Evolutionary conservation across 176 grass and related monocot genomes (phyloP).

Genomic region (Puccinellia tenuiflora): DNA sequence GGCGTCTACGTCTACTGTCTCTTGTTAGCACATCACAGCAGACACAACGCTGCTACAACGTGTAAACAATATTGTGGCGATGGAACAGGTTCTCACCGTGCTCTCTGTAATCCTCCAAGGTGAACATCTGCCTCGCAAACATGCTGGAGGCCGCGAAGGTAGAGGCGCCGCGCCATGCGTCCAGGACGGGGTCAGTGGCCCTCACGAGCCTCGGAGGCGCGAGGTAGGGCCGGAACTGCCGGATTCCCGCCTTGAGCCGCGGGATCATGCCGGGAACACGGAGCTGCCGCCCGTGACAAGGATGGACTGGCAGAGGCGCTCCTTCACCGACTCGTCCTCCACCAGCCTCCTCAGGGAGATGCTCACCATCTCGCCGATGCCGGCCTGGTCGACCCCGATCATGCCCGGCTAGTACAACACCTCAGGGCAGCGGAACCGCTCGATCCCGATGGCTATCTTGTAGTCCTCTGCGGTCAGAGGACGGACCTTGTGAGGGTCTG

Average conservation of each 20-base stretch:
- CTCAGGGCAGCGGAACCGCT: constrained; percentile 79
- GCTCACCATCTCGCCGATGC: constrained; percentile 74
- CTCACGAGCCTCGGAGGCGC: constrained; percentile 57
- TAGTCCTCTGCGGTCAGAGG: constrained; percentile 68
- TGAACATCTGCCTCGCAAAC: too few relatives aligned
- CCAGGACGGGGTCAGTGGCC: constrained; percentile 64
- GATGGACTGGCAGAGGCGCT: too few relatives aligned
- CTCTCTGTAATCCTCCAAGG: too few relatives aligned
- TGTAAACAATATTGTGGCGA: too few relatives aligned
- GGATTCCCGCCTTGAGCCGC: constrained; percentile 67
- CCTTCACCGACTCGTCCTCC: constrained; percentile 51
- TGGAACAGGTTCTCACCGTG: too few relatives aligned
- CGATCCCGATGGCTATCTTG: constrained; percentile 58
- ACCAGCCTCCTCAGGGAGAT: constrained; percentile 64
- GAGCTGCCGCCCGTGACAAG: constrained; percentile 82
- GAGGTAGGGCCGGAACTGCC: constrained; percentile 62
- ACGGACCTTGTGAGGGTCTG: constrained; percentile 42
- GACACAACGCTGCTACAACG: too few relatives aligned
- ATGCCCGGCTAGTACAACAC: constrained; percentile 81
- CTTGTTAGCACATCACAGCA: too few relatives aligned
- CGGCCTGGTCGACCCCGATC: constrained; percentile 75
- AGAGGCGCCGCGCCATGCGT: constrained; percentile 78
- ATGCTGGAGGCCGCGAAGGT: constrained; percentile 47
- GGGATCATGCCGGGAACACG: constrained; percentile 77
- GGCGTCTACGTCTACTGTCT: too few relatives aligned